Evolutionary conservation across 768 basidiomycete species (phyloP), one percentile per base, ranked within the genome.

Genomic region (Mycena latifolia): DNA sequence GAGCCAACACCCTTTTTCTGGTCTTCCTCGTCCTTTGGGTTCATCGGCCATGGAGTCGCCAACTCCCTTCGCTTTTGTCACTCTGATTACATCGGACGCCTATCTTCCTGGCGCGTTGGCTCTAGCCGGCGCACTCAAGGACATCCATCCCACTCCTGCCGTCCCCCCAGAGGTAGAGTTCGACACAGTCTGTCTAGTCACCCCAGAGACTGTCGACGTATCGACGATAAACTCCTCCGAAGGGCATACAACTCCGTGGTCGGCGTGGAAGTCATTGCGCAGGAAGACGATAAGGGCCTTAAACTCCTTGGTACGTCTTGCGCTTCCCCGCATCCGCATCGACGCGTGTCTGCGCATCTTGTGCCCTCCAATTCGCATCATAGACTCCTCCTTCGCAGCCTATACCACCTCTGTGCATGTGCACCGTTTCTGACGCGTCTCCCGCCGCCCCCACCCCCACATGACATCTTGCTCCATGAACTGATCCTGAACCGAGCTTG

Each of bases 91-190:
- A 61, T 94, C 95, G 33, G 92, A 96, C 76, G 83, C 85, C 28
- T 99, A 99, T 81, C 90, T 99, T 56, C 94, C 95, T 35, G 98
- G 98, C 58, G 96, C 93, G 35, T 90, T 99, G 71, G 87, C 92
- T 64, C 84, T 95, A 73, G 92, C 88, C 33, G 93, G 92, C 58
- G 93, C 97, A 18, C 86, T 99, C 70, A 87, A 86, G 60, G 93
- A 96, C 65, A 75, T 94, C 45, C 95, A 96, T 73, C 84, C 87
- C 20, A 78, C 79, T 46, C 87, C 89, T 10, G 78, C 88, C 25
- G 75, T 81, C 48, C 77, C 86, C 29, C 87, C 89, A 56, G 85
- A 88, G 74, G 86, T 90, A 63, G 84, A 90, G 53, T 93, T 93
- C 74, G 84, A 91, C 66, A 93, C 92, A 17, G 90, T 96, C 66